Evolutionary conservation across 202 grass and related monocot species (phyloP), one percentile per base, ranked within the genome.

Genomic region (Musa balbisiana): DNA sequence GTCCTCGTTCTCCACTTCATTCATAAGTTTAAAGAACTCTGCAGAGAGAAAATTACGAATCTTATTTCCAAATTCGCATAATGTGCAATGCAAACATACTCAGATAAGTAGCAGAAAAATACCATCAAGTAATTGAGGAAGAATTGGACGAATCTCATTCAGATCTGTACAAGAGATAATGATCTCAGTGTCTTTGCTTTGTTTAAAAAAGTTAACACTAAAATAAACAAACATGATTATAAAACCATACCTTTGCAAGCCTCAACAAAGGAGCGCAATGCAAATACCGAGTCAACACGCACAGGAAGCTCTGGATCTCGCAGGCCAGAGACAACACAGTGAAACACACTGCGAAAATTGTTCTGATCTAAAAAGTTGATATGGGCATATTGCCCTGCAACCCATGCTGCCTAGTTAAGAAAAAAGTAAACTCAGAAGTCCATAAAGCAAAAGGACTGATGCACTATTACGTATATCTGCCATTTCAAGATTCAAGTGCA

Each of bases 1-100:
- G 52, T 96, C 92, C 83, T 92, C 92, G 58, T 96, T 96, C 76
- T 92, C 92, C 77, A 96, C 87, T 78, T 96, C 89, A 62, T 89
- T 89, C 92, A 96, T 96, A 62, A 92, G 81, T 80, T 96, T 92
- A 83, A 96, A 92, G 78, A 96, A 96, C 51, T 96, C 92, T 96
- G 81, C 67, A 86, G 10, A 63, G 62, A 21, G 33, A 50, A 79
- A 50, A 55, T 27, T 43, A 11, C 49, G 14, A 33, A 13, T 33
- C 6, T 14, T 68, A 43, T 43, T 15, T 19, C 16, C 4, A 15
- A 20, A 62, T 17, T 13, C 24, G 1, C 5, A 68, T 3, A 17
- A 33, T 17, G 12, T 33, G 11, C 26, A 43, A 68, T 5, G 5
- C 2, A 12, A 13, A 12, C 21, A 72, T 75, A 67, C 70, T 49